Evolutionary conservation across 2,329 filamentous ascomycete genomes (phyloP).

Genomic region (Cladosporium sp.): DNA sequence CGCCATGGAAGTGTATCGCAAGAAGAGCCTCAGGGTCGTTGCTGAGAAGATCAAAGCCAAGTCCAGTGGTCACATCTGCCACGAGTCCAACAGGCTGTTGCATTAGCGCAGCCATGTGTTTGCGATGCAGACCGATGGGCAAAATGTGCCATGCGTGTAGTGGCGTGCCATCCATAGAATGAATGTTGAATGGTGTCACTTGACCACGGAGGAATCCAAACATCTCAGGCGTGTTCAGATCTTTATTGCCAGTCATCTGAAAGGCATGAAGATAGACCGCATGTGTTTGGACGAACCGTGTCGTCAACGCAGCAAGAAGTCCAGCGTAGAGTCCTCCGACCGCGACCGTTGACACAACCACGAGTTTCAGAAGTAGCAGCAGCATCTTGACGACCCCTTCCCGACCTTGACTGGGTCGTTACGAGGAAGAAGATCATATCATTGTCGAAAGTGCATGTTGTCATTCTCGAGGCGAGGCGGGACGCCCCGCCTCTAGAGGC

Average conservation of each 20-base stretch:
- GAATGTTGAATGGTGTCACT: constrained; percentile 46
- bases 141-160: constrained; percentile 51
- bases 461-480: background rate
- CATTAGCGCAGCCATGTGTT: constrained; percentile 39
- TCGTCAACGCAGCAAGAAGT: constrained; percentile 45
- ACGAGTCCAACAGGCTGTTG: constrained; percentile 45
- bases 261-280: constrained; percentile 54
- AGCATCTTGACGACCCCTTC: background rate
- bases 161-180: constrained; percentile 37
- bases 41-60: constrained; percentile 59
- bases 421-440: background rate
- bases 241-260: constrained; percentile 52
- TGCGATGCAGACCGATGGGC: constrained; percentile 43
- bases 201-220: constrained; percentile 49
- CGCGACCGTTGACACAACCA: background rate
- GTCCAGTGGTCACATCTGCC: constrained; percentile 52
- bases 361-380: background rate
- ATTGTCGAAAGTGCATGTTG: background rate
- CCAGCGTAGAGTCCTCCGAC: constrained; percentile 37
- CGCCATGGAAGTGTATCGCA: constrained; percentile 60
- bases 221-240: constrained; percentile 46
- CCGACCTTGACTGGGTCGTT: background rate
- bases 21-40: constrained; percentile 61
- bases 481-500: background rate
- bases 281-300: constrained; percentile 50